A percentile compares a stretch with the other conserved stretches of the same genome.
Conservation (phyloP, 2,329 filamentous ascomycete genomes). For the Sarocladium oryzae region DNA sequence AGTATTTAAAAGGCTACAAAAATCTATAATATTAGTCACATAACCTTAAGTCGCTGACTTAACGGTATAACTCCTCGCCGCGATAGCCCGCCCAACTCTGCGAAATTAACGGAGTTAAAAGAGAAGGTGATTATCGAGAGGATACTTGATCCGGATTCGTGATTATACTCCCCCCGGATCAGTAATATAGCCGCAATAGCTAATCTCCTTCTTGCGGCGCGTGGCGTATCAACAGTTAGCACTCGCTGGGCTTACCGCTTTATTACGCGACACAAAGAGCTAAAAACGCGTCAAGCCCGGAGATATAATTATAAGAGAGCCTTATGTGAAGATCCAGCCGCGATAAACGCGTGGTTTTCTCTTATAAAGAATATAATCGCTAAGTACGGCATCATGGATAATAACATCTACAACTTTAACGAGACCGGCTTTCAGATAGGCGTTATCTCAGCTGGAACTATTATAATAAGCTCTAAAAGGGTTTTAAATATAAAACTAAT, state of each 20-base stretch:
- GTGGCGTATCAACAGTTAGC: not conserved
- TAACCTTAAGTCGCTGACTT: not conserved
- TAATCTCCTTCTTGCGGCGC: not conserved
- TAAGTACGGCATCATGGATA: not conserved
- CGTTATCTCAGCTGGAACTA: not conserved
- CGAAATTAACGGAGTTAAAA: not conserved
- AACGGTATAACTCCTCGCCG: not conserved
- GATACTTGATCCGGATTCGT: not conserved
- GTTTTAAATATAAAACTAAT: not conserved
- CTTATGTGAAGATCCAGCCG: constrained; percentile 8
- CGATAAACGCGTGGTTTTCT: constrained; percentile 9
- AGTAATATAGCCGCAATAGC: not conserved
- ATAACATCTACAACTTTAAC: not conserved
- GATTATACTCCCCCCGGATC: no score
- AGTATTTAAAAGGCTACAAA: not conserved
- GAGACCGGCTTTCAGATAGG: not conserved
- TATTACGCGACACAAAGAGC: not conserved
- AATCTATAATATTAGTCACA: not conserved
- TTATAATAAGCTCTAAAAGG: not conserved
- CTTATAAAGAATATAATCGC: no score
- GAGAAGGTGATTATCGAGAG: not conserved
- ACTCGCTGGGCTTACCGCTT: not conserved
- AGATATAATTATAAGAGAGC: not conserved
- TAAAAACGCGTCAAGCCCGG: not conserved
- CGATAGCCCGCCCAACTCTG: not conserved